Evolutionary conservation across 108 stramenopile genomes (phyloP).

Genomic region (Nitzschia sp.): DNA sequence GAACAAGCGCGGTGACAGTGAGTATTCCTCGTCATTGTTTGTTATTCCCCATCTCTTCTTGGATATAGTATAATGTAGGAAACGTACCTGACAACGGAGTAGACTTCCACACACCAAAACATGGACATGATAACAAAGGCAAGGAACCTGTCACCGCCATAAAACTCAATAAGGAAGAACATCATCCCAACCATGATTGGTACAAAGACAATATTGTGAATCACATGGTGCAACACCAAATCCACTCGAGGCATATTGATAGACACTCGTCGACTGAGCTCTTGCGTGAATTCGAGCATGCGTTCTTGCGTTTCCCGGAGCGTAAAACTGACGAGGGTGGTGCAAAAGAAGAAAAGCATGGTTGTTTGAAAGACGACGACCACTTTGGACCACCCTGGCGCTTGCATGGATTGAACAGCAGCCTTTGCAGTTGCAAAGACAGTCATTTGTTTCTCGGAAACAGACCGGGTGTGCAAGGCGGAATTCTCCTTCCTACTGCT

Average conservation of each 20-base stretch:
- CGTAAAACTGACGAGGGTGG: slow-evolving; percentile 86
- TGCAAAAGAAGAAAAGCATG: slow-evolving; percentile 90
- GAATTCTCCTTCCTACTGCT: too few relatives aligned
- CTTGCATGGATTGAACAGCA: slow-evolving; percentile 1
- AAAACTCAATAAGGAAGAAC: slow-evolving; percentile 93
- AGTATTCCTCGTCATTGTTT: too few relatives aligned
- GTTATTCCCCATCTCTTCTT: too few relatives aligned
- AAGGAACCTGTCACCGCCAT: slow-evolving; percentile 83
- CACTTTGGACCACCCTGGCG: slow-evolving; percentile 20
- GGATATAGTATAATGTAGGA: too few relatives aligned
- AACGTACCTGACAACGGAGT: slow-evolving; percentile 78
- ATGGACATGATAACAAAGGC: slow-evolving; percentile 86
- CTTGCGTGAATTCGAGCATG: slow-evolving; percentile 92
- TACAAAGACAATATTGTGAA: slow-evolving; percentile 87
- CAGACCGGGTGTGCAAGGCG: neutral
- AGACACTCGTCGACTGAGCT: slow-evolving; percentile 68
- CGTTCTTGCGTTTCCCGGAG: slow-evolving; percentile 94
- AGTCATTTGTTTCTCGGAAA: neutral
- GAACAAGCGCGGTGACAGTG: too few relatives aligned
- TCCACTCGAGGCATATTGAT: slow-evolving; percentile 47
- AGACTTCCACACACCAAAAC: slow-evolving; percentile 92
- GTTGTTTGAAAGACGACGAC: slow-evolving; percentile 65
- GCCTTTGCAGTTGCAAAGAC: neutral
- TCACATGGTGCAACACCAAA: slow-evolving; percentile 61
- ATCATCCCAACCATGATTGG: slow-evolving; percentile 93